These are phyloP conservation scores for Rhizopus stolonifer DNA, from an alignment of 371 early-diverging fungal genomes.

Conservation along the genomic window DNA sequence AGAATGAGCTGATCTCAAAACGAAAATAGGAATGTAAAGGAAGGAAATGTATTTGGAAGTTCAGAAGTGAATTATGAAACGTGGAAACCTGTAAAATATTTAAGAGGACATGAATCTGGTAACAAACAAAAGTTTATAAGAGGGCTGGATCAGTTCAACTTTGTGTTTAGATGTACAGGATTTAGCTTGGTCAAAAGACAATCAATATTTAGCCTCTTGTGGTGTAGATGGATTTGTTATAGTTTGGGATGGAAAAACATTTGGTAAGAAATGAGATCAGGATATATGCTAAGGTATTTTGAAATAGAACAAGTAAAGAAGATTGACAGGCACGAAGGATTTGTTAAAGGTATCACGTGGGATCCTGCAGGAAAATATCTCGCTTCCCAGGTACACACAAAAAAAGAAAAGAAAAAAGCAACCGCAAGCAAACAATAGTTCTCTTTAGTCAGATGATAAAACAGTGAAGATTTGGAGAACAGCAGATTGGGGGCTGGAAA, in stretches of 20 bases:
- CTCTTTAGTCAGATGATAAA: slow-evolving; percentile 84
- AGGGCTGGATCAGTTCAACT: not conserved
- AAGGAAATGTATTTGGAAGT: slow-evolving; percentile 56
- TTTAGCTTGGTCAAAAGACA: slow-evolving; percentile 93
- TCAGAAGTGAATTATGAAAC: slow-evolving; percentile 66
- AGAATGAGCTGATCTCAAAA: too few species aligned
- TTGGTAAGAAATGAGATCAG: too few species aligned
- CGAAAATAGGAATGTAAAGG: slow-evolving; percentile 33
- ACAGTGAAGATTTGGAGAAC: slow-evolving; percentile 86
- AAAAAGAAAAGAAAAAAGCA: not conserved
- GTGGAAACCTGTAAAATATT: slow-evolving; percentile 77
- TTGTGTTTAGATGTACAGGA: slow-evolving; percentile 77
- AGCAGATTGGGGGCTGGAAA: slow-evolving; percentile 82
- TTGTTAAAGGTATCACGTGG: slow-evolving; percentile 96
- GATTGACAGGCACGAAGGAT: slow-evolving; percentile 78
- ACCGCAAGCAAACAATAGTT: not conserved
- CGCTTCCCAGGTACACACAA: slow-evolving; percentile 76
- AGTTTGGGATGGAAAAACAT: slow-evolving; percentile 84
- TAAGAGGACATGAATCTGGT: slow-evolving; percentile 94
- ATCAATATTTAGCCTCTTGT: slow-evolving; percentile 87
- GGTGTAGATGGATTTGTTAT: slow-evolving; percentile 83
- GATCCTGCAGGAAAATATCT: slow-evolving; percentile 94
- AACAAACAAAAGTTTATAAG: not conserved
- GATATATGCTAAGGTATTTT: too few species aligned
- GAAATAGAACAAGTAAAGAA: slow-evolving; percentile 57